Base-by-base conservation (phyloP, 805 yeast genomes). In the Pichia californica region DNA sequence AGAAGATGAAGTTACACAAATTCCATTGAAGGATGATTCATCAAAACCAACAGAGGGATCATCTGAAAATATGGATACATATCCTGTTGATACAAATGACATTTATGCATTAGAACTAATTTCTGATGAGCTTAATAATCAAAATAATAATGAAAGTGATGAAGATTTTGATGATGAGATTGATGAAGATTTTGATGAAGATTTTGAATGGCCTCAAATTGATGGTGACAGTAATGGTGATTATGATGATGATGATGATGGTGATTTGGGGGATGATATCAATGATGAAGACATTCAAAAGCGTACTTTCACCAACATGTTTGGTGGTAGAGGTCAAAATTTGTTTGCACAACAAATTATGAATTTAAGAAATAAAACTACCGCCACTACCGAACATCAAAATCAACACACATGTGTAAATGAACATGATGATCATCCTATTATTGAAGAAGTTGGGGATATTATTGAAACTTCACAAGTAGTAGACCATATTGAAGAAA, bases 101-200 rank as follows among this genome's bases (percentile, higher is more conserved):
- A 52, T 77, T 8, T 54, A 76, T 1, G 76, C 77, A 42, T 57
- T 79, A 14, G 83, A 79, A 47, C 40, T 78, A 20, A 61, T 77
- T 2, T 79, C 82, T 0, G 76, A 71, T 40, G 75, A 74, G 11
- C 51, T 72, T 13, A 55, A 52, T 19, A 26, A 35, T 14, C 15
- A 27, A 13, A 48, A 43, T 14, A 56, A 56, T 3, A 57, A 52
- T 3, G 59, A 51, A 26, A n/a, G n/a, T n/a, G 56, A 51, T 3
- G 55, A 51, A 9, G 52, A 50, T 16, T 45, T 14, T 14, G 41
- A 47, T 2, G 43, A 33, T 5, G 46, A 7, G 47, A 56, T 6
- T 14, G 34, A 28, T 15, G 44, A 42, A 6, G 54, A 54, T 23
- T 52, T 48, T 31, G 54, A 47, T 15, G 40, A 42, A 5, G 55